Evolutionary conservation across 1,139 yeast species (phyloP), one percentile per base, ranked within the genome.

Genomic region (Geotrichum siamense): DNA sequence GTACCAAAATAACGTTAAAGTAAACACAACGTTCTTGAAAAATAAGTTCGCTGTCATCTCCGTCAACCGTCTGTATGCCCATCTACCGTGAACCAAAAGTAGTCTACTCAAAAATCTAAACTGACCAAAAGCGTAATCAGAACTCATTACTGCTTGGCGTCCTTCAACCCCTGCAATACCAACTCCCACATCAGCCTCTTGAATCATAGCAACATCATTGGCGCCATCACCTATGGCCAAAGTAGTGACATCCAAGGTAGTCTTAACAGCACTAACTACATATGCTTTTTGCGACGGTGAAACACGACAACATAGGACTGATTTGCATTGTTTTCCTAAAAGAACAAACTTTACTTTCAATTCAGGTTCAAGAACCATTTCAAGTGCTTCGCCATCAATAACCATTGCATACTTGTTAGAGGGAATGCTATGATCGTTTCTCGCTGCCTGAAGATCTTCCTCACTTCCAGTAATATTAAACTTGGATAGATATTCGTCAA

Each of bases 161-260:
- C 98, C 98, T 70, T 91, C 98, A 66, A 86, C 94, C 62, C 98
- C 98, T 38, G 96, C 94, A 56, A 91, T 91, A 65, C 98, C 98
- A 39, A 91, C 93, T 55, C 98, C 98, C 27, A 91, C 93, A 65
- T 91, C 93, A 1, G 98, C 98, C 30, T 94, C 87, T 62, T 91
- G 97, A 55, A 91, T 91, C 98, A 91, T 91, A 4, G 97, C 94
- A 51, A 91, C 98, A 67, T 91, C 98, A 61, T 91, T 91, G 32
- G 97, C 94, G 48, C 98, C 98, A 63, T 91, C 98, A 52, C 98
- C 98, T 62, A 91, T 84, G 1, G 97, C 94, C 52, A 91, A 70
- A 1, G 96, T 83, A 83, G 83, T 83, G 38, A 84, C 94, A 50
- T 77, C 82, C 51, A 91, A 71, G 9, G 86, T 78, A 16, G 77